Evolutionary conservation across 225 moss, liverwort and hornwort genomes (phyloP).

Genomic region (Rhytidiadelphus loreus): DNA sequence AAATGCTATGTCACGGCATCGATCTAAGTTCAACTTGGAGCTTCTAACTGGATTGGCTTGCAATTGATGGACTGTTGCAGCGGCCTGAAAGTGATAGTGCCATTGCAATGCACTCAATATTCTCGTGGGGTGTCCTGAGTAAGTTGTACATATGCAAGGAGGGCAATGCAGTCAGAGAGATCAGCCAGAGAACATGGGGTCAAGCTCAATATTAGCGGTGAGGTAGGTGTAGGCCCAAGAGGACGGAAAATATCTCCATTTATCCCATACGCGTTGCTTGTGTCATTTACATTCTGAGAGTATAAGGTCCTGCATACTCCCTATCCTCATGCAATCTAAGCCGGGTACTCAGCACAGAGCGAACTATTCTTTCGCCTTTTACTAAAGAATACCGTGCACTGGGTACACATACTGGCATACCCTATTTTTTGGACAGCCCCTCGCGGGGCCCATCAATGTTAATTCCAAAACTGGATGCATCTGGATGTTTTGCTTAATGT

Average conservation of each 20-base stretch:
- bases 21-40: not conserved
- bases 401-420: not conserved
- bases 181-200: not conserved
- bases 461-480: accelerated
- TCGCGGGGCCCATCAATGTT: not conserved
- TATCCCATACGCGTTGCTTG: not conserved
- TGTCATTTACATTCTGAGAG: not conserved
- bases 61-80: not conserved
- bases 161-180: not conserved
- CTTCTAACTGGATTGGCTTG: not conserved
- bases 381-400: slow-evolving; percentile 38
- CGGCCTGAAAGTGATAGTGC: not conserved
- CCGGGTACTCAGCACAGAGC: slow-evolving; percentile 14
- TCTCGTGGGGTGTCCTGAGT: not conserved
- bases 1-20: not conserved
- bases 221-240: not conserved
- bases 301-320: not conserved
- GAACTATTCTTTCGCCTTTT: slow-evolving; percentile 30
- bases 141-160: not conserved
- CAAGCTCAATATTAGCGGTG: not conserved
- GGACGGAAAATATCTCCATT: not conserved
- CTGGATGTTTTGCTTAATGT: not conserved
- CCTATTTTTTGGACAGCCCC: not conserved
- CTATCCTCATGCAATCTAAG: accelerated
- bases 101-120: not conserved